Conservation (phyloP, 2,329 filamentous ascomycete genomes). For the Trichoderma sp. region DNA sequence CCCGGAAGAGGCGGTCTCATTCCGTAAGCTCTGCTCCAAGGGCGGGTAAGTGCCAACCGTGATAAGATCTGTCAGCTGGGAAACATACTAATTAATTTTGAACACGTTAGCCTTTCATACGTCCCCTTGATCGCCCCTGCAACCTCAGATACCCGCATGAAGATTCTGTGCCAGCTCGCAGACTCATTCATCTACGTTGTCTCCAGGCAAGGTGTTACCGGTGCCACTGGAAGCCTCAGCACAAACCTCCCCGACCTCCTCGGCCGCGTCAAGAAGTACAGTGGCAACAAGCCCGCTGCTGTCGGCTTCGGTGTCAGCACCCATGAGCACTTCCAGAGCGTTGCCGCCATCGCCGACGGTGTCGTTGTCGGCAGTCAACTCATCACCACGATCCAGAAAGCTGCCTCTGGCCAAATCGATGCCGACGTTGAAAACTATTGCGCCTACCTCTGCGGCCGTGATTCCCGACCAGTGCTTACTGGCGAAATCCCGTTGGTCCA, state of each 20-base stretch:
- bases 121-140: slow-evolving; percentile 95
- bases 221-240: slow-evolving; percentile 81
- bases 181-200: slow-evolving; percentile 99
- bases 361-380: slow-evolving; percentile 98
- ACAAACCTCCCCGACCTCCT: slow-evolving; percentile 79
- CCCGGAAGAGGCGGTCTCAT: slow-evolving; percentile 91
- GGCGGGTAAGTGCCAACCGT: slow-evolving; percentile 58
- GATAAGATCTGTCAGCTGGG: background rate
- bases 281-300: slow-evolving; percentile 84
- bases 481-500: slow-evolving; percentile 72
- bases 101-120: slow-evolving; percentile 71
- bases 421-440: slow-evolving; percentile 86
- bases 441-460: slow-evolving; percentile 62
- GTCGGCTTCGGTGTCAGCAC: slow-evolving; percentile 97
- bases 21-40: slow-evolving; percentile 79
- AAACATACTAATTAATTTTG: background rate
- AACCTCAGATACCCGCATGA: slow-evolving; percentile 92
- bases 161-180: slow-evolving; percentile 90
- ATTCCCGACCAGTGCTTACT: slow-evolving; percentile 46
- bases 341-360: slow-evolving; percentile 83
- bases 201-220: slow-evolving; percentile 94
- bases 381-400: slow-evolving; percentile 68
- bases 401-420: slow-evolving; percentile 42
- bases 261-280: slow-evolving; percentile 85
- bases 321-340: slow-evolving; percentile 85